A percentile compares a stretch with the other conserved stretches of the same genome.
phyloP scores from a whole-genome alignment of 2,329 filamentous ascomycete genomes.

The Phialemonium atrogriseum region DNA sequence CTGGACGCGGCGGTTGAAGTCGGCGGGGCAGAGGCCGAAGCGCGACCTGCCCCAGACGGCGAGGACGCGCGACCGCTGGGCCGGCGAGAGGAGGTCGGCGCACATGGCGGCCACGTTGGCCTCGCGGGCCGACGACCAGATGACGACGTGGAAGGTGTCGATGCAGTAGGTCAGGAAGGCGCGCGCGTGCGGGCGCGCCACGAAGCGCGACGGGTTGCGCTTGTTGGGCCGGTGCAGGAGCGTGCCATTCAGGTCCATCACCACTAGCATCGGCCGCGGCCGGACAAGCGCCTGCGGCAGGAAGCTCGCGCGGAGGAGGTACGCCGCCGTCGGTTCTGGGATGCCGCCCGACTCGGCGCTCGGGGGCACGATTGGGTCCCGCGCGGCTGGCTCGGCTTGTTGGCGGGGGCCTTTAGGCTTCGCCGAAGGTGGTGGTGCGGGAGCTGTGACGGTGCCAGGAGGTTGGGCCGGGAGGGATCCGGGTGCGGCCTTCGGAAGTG shows the following conservation, averaged over 20 bases:
- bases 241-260: constrained; percentile 92
- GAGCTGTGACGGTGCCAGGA: too few species aligned
- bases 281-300: constrained; percentile 29
- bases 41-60: constrained; percentile 72
- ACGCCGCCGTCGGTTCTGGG: constrained; percentile 51
- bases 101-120: constrained; percentile 66
- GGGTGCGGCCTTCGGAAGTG: too few species aligned
- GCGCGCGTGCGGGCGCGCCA: constrained; percentile 58
- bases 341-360: constrained; percentile 43
- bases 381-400: constrained; percentile 7
- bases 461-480: too few species aligned
- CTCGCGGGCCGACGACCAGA: constrained; percentile 82
- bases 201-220: constrained; percentile 42
- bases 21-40: constrained; percentile 54
- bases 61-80: constrained; percentile 48
- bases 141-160: constrained; percentile 66
- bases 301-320: constrained; percentile 47
- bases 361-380: constrained; percentile 17
- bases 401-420: constrained; percentile 1
- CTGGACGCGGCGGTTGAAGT: constrained; percentile 67
- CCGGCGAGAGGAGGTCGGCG: constrained; percentile 46
- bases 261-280: constrained; percentile 63
- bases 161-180: constrained; percentile 69
- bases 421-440: constrained; percentile 17
- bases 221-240: constrained; percentile 63